phyloP scores from a whole-genome alignment of 163 green algal genomes.

The Scenedesmus sp. region DNA sequence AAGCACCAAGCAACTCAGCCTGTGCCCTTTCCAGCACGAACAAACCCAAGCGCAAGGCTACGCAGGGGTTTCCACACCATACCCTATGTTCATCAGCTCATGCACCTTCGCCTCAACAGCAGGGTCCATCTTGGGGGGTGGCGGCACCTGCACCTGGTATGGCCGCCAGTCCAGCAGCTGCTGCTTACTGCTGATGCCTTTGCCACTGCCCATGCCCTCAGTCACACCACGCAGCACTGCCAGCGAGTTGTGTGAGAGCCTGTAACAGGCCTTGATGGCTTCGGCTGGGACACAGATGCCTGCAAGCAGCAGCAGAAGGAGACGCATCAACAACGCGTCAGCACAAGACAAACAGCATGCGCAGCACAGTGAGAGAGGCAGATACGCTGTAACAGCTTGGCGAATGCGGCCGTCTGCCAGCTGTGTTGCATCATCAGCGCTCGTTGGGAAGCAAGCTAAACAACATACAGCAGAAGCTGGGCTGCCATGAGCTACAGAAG shows the following conservation, averaged over 20 bases:
- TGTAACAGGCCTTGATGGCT: slow-evolving; percentile 40
- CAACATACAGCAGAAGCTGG: too few relatives aligned
- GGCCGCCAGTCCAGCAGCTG: slow-evolving; percentile 45
- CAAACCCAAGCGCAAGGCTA: background rate
- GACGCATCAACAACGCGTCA: background rate
- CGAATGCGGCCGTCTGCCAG: background rate
- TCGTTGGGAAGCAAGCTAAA: too few relatives aligned
- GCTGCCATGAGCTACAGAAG: too few relatives aligned
- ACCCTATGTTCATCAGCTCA: slow-evolving; percentile 42
- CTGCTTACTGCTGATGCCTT: slow-evolving; percentile 35
- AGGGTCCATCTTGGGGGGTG: slow-evolving; percentile 27
- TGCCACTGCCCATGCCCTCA: background rate
- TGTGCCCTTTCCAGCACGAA: background rate
- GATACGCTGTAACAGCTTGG: background rate
- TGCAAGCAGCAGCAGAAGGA: background rate
- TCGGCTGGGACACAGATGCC: slow-evolving; percentile 2
- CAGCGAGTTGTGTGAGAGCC: slow-evolving; percentile 24
- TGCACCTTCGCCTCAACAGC: slow-evolving; percentile 23
- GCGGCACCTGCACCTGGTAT: slow-evolving; percentile 42
- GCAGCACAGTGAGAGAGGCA: background rate
- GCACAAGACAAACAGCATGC: background rate
- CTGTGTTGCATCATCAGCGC: background rate
- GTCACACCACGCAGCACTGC: slow-evolving; percentile 14
- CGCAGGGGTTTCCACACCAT: background rate
- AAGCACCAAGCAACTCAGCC: background rate